Conservation (phyloP, 768 basidiomycete genomes). For the Auricularia sp. region DNA sequence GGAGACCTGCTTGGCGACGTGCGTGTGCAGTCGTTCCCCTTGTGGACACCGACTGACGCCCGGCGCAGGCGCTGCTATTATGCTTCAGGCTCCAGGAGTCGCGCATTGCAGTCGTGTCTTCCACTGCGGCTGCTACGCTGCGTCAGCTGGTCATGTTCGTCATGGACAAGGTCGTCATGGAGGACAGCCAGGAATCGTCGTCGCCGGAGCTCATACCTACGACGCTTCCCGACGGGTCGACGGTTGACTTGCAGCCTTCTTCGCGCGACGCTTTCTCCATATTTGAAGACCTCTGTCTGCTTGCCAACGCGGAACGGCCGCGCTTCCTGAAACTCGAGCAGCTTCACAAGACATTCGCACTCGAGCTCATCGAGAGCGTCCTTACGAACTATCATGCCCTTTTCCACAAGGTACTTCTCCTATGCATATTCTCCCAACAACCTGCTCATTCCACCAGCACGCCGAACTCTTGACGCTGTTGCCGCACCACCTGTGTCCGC, state of each 20-base stretch:
- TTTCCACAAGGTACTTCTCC: slow-evolving; percentile 54
- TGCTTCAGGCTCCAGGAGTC: slow-evolving; percentile 96
- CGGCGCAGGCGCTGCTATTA: slow-evolving; percentile 65
- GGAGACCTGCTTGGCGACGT: slow-evolving; percentile 75
- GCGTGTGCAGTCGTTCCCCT: slow-evolving; percentile 18
- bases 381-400: slow-evolving; percentile 84
- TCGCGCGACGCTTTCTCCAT: slow-evolving; percentile 78
- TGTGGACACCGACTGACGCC: neutral
- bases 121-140: slow-evolving; percentile 91
- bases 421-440: slow-evolving; percentile 8
- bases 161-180: slow-evolving; percentile 84
- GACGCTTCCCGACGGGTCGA: slow-evolving; percentile 57
- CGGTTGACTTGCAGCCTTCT: slow-evolving; percentile 55
- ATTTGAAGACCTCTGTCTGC: slow-evolving; percentile 85
- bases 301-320: slow-evolving; percentile 74
- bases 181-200: slow-evolving; percentile 43
- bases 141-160: slow-evolving; percentile 97
- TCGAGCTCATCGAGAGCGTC: slow-evolving; percentile 96
- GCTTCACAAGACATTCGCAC: slow-evolving; percentile 84
- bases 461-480: slow-evolving; percentile 77
- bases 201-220: slow-evolving; percentile 30
- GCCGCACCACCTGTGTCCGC: slow-evolving; percentile 79
- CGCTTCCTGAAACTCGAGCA: slow-evolving; percentile 71
- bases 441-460: slow-evolving; percentile 38
- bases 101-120: slow-evolving; percentile 90